These are phyloP conservation scores for Ceratobasidium sp. DNA, from an alignment of 1,284 basidiomycete genomes.

Conservation along the genomic window DNA sequence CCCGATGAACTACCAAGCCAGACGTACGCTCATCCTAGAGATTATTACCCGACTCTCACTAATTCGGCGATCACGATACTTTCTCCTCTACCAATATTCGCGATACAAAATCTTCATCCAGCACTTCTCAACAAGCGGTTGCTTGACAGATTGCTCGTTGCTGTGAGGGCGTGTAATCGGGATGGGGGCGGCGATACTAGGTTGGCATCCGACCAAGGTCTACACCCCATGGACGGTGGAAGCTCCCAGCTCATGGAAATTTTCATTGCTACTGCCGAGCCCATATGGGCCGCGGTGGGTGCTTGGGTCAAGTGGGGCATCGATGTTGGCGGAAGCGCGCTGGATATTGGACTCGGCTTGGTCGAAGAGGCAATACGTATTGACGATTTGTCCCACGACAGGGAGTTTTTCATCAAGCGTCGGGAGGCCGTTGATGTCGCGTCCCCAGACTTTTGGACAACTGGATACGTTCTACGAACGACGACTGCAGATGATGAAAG, in stretches of 20 bases:
- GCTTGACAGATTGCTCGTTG: constrained; percentile 25
- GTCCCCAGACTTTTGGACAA: constrained; percentile 78
- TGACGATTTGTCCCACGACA: constrained; percentile 49
- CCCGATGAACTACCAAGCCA: constrained; percentile 22
- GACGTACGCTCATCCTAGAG: constrained; percentile 21
- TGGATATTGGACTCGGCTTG: constrained; percentile 39
- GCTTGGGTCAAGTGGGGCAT: constrained; percentile 78
- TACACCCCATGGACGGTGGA: constrained; percentile 55
- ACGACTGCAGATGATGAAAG: constrained; percentile 50
- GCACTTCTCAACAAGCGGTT: constrained; percentile 25
- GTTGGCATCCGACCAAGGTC: background rate
- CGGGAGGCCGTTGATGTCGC: constrained; percentile 65
- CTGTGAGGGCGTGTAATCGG: constrained; percentile 28
- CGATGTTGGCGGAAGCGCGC: constrained; percentile 56
- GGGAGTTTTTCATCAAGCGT: constrained; percentile 79
- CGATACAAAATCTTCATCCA: constrained; percentile 20
- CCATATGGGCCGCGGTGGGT: constrained; percentile 73
- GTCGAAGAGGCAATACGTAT: constrained; percentile 41
- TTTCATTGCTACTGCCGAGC: constrained; percentile 68
- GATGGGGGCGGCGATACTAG: constrained; percentile 10
- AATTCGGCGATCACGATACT: constrained; percentile 14
- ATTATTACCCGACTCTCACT: constrained; percentile 8
- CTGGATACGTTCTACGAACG: constrained; percentile 65
- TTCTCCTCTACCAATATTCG: constrained; percentile 15
- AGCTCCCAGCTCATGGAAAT: constrained; percentile 61